Conservation (phyloP, 2,329 filamentous ascomycete species). For the Colletotrichum truncatum region DNA sequence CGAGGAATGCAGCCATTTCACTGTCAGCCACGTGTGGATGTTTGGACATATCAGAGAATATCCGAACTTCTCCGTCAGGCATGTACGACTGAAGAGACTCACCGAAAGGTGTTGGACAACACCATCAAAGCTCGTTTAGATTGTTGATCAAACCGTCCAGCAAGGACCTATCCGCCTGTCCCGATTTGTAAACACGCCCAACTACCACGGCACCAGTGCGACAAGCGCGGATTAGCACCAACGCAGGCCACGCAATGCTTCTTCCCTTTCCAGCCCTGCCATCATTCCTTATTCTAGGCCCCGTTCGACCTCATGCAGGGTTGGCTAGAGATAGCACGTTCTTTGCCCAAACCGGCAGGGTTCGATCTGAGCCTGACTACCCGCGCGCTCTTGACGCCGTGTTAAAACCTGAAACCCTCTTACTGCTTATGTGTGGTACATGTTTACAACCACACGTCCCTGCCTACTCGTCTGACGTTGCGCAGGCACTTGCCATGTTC, state of each 20-base stretch:
- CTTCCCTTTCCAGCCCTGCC: not conserved
- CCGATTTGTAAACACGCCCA: constrained; percentile 5
- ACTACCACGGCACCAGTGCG: constrained; percentile 13
- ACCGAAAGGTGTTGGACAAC: no score
- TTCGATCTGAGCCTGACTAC: constrained; percentile 1
- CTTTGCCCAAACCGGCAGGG: not conserved
- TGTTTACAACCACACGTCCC: not conserved
- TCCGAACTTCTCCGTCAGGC: not conserved
- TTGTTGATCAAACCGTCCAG: constrained; percentile 12
- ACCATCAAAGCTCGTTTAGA: no score
- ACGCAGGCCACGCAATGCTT: constrained; percentile 26
- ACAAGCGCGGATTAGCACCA: constrained; percentile 18
- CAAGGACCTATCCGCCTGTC: not conserved
- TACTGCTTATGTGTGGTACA: constrained; percentile 16
- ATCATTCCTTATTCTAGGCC: constrained; percentile 6
- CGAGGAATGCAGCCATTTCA: constrained; percentile 12
- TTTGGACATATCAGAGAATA: not conserved
- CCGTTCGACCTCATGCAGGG: not conserved
- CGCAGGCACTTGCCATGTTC: not conserved
- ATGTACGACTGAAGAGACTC: not conserved
- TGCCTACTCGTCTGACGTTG: constrained; percentile 10
- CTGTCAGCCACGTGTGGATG: not conserved
- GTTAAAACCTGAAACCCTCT: constrained; percentile 24
- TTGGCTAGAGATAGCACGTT: constrained; percentile 2
- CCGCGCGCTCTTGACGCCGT: constrained; percentile 24